phyloP scores from a whole-genome alignment of 2,329 filamentous ascomycete species.

The Atkinsonella texensis region DNA sequence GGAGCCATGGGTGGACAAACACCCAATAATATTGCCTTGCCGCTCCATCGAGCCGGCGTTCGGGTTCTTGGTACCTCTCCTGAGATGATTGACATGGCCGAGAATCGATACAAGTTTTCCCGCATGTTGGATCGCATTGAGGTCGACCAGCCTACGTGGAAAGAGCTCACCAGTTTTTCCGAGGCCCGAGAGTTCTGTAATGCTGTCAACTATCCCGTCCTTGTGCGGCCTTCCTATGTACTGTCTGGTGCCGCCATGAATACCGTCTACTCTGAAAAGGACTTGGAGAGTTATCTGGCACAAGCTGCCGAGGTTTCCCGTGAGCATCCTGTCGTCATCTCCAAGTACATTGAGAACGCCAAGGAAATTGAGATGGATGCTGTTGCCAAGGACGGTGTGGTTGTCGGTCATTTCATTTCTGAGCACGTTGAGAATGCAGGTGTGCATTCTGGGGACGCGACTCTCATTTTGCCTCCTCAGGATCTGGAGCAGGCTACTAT shows the following conservation, averaged over 20 bases:
- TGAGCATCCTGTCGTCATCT: constrained; percentile 95
- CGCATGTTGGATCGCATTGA: constrained; percentile 91
- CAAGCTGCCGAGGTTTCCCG: constrained; percentile 89
- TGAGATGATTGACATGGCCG: constrained; percentile 96
- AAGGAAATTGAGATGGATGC: constrained; percentile 99
- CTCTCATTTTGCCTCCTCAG: constrained; percentile 86
- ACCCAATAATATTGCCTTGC: constrained; percentile 93
- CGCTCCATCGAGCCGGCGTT: constrained; percentile 76
- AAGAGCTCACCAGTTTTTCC: constrained; percentile 88
- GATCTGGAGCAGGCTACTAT: constrained; percentile 86
- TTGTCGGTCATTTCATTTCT: constrained; percentile 93
- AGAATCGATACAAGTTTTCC: constrained; percentile 98
- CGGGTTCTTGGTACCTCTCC: constrained; percentile 92
- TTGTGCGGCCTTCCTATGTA: constrained; percentile 93
- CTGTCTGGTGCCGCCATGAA: constrained; percentile 98
- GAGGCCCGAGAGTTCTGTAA: constrained; percentile 82
- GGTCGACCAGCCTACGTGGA: constrained; percentile 96
- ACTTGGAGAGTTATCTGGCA: constrained; percentile 75
- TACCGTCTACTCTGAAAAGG: constrained; percentile 92
- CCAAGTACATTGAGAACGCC: constrained; percentile 98
- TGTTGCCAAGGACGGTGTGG: constrained; percentile 76
- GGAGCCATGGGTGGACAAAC: constrained; percentile 96
- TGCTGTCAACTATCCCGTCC: constrained; percentile 80
- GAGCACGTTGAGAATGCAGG: constrained; percentile 98
- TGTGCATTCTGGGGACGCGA: constrained; percentile 96